phyloP scores from a whole-genome alignment of 495 filamentous ascomycete species.

The Peziza echinospora region DNA sequence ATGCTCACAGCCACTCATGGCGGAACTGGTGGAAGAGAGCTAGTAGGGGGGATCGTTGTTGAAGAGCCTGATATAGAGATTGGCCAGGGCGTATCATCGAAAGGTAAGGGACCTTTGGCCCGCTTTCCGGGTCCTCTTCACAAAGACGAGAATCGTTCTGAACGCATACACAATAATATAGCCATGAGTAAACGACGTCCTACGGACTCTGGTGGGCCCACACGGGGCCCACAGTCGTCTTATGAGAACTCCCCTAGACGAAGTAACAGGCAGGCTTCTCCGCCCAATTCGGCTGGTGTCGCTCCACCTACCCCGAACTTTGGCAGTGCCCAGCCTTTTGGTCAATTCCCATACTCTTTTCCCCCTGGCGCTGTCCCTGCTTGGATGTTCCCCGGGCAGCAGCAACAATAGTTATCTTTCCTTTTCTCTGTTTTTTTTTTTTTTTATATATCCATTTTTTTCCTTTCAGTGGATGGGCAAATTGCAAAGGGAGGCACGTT shows the following conservation, averaged over 20 bases:
- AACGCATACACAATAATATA: constrained; percentile 2
- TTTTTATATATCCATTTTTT: no score
- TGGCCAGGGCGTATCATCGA: constrained; percentile 86
- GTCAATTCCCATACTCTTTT: neutral
- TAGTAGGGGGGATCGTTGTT: constrained; percentile 67
- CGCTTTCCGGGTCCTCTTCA: neutral
- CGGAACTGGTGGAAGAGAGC: constrained; percentile 62
- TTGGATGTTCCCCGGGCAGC: neutral
- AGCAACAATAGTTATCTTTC: neutral
- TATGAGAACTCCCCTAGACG: constrained; percentile 8
- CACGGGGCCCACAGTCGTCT: constrained; percentile 16
- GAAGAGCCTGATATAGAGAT: constrained; percentile 99
- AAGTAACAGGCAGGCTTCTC: constrained; percentile 2
- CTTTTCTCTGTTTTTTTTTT: no score
- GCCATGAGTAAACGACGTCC: constrained; percentile 20
- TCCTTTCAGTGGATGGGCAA: no score
- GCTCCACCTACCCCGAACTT: constrained; percentile 19
- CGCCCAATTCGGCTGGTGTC: constrained; percentile 14
- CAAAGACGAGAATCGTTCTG: neutral
- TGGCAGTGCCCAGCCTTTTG: constrained; percentile 16
- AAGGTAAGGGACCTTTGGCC: constrained; percentile 22
- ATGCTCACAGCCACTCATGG: constrained; percentile 87
- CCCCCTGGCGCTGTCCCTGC: neutral
- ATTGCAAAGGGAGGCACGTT: no score
- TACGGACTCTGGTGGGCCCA: constrained; percentile 18